Conservation (phyloP, 345 rosid species). For the Murraya koenigii region DNA sequence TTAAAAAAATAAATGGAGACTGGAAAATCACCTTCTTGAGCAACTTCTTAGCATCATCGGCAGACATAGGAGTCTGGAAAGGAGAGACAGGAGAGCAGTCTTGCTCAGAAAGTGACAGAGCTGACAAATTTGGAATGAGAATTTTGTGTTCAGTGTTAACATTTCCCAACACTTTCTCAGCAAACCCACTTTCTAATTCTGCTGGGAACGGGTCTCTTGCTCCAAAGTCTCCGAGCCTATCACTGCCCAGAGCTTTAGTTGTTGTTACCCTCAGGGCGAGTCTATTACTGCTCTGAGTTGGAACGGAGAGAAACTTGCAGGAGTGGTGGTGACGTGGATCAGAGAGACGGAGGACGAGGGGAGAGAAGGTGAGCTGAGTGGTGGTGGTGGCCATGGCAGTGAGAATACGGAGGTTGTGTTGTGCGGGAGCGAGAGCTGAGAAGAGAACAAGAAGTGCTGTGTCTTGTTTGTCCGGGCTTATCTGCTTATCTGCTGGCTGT, state of each 20-base stretch:
- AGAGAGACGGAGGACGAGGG: conserved; percentile 19
- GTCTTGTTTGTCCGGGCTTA: conserved; percentile 8
- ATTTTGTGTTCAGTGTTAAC: conserved; percentile 76
- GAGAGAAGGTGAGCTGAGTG: conserved; percentile 27
- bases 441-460: not conserved
- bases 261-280: conserved; percentile 10
- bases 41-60: conserved; percentile 55
- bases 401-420: not conserved
- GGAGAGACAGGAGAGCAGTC: conserved; percentile 63
- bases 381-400: conserved; percentile 27
- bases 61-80: conserved; percentile 58
- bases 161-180: conserved; percentile 70
- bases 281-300: conserved; percentile 5
- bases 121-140: conserved; percentile 71
- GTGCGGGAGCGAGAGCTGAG: not conserved
- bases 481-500: conserved; percentile 30
- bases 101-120: conserved; percentile 70
- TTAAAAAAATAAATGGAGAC: not conserved
- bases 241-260: conserved; percentile 29
- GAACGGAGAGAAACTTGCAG: conserved; percentile 6
- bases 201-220: conserved; percentile 73
- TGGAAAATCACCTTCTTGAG: conserved; percentile 57
- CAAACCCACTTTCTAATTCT: conserved; percentile 81
- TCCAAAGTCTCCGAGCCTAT: conserved; percentile 61
- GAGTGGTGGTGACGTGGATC: conserved; percentile 18